Conservation (phyloP, 805 yeast genomes). For the Saccharomycopsis amapae region DNA sequence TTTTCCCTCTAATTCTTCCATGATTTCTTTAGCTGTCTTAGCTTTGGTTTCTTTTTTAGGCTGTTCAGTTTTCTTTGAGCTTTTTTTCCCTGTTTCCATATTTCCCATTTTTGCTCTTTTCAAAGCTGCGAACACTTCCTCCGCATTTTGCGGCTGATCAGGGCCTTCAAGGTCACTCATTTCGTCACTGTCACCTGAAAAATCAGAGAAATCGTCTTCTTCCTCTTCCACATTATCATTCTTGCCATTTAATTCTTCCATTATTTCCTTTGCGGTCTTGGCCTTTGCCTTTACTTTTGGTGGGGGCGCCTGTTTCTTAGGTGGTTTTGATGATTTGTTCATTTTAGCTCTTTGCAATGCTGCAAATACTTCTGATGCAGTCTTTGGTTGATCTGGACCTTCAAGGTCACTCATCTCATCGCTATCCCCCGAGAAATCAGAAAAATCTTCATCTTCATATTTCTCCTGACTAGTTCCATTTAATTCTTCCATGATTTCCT, state of each 20-base stretch:
- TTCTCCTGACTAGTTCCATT: conserved; percentile 23
- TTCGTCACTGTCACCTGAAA: conserved; percentile 27
- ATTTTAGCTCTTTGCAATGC: conserved; percentile 37
- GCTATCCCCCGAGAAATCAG: conserved; percentile 27
- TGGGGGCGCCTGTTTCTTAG: background rate
- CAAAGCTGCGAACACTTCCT: conserved; percentile 39
- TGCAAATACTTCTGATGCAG: conserved; percentile 39
- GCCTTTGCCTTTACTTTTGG: background rate
- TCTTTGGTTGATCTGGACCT: conserved; percentile 27
- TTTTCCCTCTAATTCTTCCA: conserved; percentile 25
- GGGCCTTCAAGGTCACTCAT: conserved; percentile 16
- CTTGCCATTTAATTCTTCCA: conserved; percentile 25
- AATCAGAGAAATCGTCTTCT: conserved; percentile 29
- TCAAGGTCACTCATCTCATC: conserved; percentile 23
- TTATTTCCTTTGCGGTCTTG: conserved; percentile 15
- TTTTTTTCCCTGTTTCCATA: too few species aligned
- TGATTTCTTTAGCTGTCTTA: conserved; percentile 18
- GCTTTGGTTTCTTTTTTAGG: background rate
- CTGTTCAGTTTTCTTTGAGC: conserved; percentile 12
- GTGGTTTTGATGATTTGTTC: conserved; percentile 17
- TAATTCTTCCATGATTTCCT: conserved; percentile 25
- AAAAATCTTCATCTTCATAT: conserved; percentile 22
- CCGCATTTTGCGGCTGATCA: conserved; percentile 31
- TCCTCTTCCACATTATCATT: conserved; percentile 27
- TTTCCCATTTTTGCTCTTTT: conserved; percentile 32